Evolutionary conservation across 148 eudicot genomes (phyloP).

Genomic region (Rhododendron molle): DNA sequence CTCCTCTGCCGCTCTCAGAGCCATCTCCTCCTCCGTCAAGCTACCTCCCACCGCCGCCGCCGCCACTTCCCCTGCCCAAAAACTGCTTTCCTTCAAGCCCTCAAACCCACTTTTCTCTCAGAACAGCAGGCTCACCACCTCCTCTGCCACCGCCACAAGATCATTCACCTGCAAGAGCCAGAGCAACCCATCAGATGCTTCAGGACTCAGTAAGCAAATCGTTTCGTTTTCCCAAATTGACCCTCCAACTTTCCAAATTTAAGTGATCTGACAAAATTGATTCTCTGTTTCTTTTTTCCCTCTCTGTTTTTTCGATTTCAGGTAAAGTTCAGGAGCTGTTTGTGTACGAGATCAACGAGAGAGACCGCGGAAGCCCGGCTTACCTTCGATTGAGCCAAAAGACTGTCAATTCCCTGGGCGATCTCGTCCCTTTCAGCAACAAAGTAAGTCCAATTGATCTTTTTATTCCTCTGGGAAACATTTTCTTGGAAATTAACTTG

Average conservation of each 20-base stretch:
- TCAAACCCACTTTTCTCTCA: constrained; percentile 21
- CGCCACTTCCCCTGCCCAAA: constrained; percentile 17
- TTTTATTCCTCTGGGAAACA: neutral
- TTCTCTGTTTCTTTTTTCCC: neutral
- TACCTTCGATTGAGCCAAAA: constrained; percentile 54
- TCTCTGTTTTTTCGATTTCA: neutral
- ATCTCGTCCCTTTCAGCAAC: constrained; percentile 68
- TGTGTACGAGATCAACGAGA: constrained; percentile 71
- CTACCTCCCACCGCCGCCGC: constrained; percentile 16
- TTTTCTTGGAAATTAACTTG: neutral
- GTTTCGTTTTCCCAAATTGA: neutral
- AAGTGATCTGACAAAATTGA: neutral
- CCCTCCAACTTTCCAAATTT: neutral
- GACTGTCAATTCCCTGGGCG: constrained; percentile 50
- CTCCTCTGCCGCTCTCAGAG: constrained; percentile 9
- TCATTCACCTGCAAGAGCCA: constrained; percentile 45
- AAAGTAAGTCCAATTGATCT: constrained; percentile 29
- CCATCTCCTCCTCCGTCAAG: constrained; percentile 27
- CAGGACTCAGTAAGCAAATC: constrained; percentile 29
- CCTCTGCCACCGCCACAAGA: constrained; percentile 12
- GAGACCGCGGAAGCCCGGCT: constrained; percentile 72
- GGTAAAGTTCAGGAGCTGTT: constrained; percentile 55
- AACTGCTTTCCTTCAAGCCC: constrained; percentile 13
- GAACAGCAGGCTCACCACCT: constrained; percentile 5
- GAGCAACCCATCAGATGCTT: constrained; percentile 25